phyloP scores from a whole-genome alignment of 1,284 basidiomycete species.

The Meripilus lineatus region DNA sequence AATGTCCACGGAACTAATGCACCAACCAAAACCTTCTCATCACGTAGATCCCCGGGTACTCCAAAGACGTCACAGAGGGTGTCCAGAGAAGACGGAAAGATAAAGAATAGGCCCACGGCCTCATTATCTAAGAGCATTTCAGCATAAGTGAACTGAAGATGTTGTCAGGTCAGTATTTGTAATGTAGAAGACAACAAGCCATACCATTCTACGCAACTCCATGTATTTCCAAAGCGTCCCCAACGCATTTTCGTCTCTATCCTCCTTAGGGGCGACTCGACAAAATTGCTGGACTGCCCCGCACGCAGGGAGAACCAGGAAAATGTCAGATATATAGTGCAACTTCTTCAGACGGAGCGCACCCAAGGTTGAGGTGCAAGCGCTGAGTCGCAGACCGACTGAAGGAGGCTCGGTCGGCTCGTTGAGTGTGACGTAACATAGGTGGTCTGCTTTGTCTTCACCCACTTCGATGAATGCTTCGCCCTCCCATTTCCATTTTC shows the following conservation, averaged over 20 bases:
- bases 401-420: constrained; percentile 37
- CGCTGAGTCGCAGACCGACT: constrained; percentile 44
- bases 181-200: constrained; percentile 12
- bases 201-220: constrained; percentile 22
- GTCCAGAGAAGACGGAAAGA: constrained; percentile 28
- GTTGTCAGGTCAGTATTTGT: constrained; percentile 5
- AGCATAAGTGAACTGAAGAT: constrained; percentile 43
- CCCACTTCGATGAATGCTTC: constrained; percentile 27
- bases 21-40: constrained; percentile 31
- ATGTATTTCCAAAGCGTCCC: constrained; percentile 42
- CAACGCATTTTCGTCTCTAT: constrained; percentile 37
- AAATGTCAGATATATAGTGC: constrained; percentile 41
- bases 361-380: constrained; percentile 33
- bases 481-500: constrained; percentile 34
- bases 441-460: constrained; percentile 29
- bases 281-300: constrained; percentile 48
- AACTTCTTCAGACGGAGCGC: constrained; percentile 42
- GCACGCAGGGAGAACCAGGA: constrained; percentile 42
- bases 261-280: constrained; percentile 34
- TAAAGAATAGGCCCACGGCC: constrained; percentile 36
- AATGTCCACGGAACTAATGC: constrained; percentile 46
- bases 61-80: constrained; percentile 25
- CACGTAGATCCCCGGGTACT: constrained; percentile 22
- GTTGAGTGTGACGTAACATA: constrained; percentile 45
- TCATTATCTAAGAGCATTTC: constrained; percentile 41